Conservation (phyloP, 176 grass and related monocot genomes). For the Phyllostachys edulis region DNA sequence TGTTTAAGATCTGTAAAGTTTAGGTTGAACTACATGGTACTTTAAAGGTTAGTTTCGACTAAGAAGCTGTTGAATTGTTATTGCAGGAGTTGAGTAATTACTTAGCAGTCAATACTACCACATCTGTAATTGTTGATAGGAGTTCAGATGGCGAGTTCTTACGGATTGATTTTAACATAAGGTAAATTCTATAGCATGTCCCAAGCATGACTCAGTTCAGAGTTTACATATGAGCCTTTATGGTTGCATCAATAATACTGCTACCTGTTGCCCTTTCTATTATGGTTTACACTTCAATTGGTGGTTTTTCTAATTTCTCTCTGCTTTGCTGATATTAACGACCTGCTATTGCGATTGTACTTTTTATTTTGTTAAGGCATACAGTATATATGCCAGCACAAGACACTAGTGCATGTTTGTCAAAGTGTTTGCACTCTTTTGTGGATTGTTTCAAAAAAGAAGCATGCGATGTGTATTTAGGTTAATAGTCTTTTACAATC, state of each 20-base stretch:
- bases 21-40: not conserved
- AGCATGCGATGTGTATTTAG: not conserved
- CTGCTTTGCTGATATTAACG: slow-evolving; percentile 3
- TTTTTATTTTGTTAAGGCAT: not conserved
- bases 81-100: slow-evolving; percentile 91
- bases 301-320: not conserved
- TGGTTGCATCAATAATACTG: slow-evolving; percentile 11
- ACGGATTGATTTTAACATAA: slow-evolving; percentile 95
- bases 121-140: slow-evolving; percentile 92
- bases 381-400: not conserved
- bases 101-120: slow-evolving; percentile 79
- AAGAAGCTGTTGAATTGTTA: slow-evolving; percentile 30
- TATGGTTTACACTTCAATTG: not conserved
- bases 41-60: slow-evolving; percentile 22
- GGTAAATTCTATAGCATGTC: slow-evolving; percentile 44
- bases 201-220: not conserved
- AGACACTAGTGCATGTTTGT: not conserved
- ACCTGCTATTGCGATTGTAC: not conserved
- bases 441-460: slow-evolving; percentile 1
- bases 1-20: not conserved
- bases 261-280: not conserved
- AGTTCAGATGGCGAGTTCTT: slow-evolving; percentile 92
- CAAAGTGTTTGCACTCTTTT: not conserved
- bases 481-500: not conserved
- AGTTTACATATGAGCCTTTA: not conserved